These are phyloP conservation scores for Seiridium unicorne DNA, from an alignment of 2,329 filamentous ascomycete species.

Conservation along the genomic window DNA sequence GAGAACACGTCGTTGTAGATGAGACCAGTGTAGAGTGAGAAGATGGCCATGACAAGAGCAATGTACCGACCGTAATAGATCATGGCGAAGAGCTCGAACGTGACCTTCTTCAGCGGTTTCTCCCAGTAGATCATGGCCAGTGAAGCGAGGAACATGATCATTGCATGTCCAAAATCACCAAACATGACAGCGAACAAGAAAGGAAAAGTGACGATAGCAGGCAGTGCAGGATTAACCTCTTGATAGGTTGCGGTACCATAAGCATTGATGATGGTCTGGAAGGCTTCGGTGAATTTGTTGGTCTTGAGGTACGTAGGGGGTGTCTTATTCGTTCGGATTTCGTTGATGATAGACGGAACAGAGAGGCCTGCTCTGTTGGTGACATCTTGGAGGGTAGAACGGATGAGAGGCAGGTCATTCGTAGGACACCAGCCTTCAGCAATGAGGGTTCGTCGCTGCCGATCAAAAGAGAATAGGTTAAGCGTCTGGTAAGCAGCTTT, in stretches of 20 bases:
- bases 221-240: constrained; percentile 93
- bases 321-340: constrained; percentile 95
- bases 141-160: constrained; percentile 83
- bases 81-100: constrained; percentile 95
- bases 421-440: constrained; percentile 97
- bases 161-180: constrained; percentile 91
- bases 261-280: constrained; percentile 98
- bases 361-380: constrained; percentile 93
- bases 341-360: constrained; percentile 98
- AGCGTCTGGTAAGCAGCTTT: constrained; percentile 96
- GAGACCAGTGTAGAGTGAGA: constrained; percentile 94
- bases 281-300: constrained; percentile 96
- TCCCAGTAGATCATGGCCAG: constrained; percentile 96
- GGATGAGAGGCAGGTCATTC: constrained; percentile 83
- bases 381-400: constrained; percentile 91
- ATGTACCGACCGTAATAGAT: constrained; percentile 99
- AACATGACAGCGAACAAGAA: constrained; percentile 99
- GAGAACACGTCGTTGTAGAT: constrained; percentile 99
- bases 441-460: constrained; percentile 91
- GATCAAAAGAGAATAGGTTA: constrained; percentile 95
- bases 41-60: constrained; percentile 95
- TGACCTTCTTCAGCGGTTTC: constrained; percentile 86
- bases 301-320: constrained; percentile 97
- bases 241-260: constrained; percentile 97
- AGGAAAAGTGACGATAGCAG: constrained; percentile 97